Percentiles rank a stretch among this genome's conserved stretches.
phyloP scores from a whole-genome alignment of 1,284 basidiomycete species.

The Marasmius fiardii region DNA sequence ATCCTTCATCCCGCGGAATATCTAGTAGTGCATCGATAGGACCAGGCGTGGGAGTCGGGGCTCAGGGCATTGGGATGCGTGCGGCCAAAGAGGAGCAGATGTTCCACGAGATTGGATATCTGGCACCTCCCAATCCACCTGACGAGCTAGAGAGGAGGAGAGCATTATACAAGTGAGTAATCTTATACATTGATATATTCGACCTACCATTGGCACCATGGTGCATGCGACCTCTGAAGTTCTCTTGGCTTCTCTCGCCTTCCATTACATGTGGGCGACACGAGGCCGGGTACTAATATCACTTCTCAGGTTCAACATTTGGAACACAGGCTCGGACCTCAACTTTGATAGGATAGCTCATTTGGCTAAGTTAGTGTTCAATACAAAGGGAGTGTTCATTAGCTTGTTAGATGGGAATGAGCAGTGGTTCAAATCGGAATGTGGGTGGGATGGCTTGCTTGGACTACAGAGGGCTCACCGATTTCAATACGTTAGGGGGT shows the following conservation, averaged over 20 bases:
- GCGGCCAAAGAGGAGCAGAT: conserved; percentile 23
- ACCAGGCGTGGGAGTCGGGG: not conserved
- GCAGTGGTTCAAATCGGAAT: conserved; percentile 86
- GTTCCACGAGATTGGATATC: conserved; percentile 61
- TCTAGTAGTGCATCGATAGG: not conserved
- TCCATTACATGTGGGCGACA: not conserved
- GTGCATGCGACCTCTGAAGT: not conserved
- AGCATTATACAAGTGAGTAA: conserved; percentile 72
- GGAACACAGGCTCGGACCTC: conserved; percentile 79
- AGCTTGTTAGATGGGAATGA: conserved; percentile 80
- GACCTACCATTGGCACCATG: not conserved
- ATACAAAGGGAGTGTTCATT: conserved; percentile 82
- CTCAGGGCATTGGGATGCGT: conserved; percentile 1
- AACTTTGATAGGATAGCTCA: conserved; percentile 93
- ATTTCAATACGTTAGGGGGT: conserved; percentile 45
- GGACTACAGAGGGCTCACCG: conserved; percentile 14
- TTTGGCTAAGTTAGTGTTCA: conserved; percentile 91
- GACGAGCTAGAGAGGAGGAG: conserved; percentile 77
- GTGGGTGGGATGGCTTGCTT: conserved; percentile 35
- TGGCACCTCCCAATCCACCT: conserved; percentile 77
- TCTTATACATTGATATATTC: not conserved
- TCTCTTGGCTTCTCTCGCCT: no score
- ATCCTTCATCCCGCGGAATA: not conserved
- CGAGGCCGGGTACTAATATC: not conserved
- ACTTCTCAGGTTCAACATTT: conserved; percentile 72